These are phyloP conservation scores for Populus hybrid DNA, from an alignment of 441 rosid species.

Conservation along the genomic window DNA sequence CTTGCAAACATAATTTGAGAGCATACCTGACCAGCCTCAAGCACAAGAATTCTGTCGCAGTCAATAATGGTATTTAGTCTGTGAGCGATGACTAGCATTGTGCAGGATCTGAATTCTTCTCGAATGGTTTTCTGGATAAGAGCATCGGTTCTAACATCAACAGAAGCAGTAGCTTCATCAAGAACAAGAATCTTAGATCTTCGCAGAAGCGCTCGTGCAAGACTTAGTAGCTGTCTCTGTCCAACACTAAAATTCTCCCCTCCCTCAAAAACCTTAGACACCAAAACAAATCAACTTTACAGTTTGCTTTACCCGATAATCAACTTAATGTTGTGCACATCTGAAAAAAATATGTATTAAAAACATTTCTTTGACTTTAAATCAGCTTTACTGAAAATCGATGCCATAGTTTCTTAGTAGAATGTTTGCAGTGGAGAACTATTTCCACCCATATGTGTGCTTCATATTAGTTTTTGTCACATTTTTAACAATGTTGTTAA, in stretches of 20 bases:
- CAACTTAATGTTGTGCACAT: neutral
- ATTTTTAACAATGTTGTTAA: neutral
- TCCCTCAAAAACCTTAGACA: constrained; percentile 13
- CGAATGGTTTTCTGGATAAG: constrained; percentile 18
- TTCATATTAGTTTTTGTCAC: neutral
- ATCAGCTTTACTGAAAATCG: neutral
- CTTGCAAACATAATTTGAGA: neutral
- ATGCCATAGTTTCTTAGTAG: neutral
- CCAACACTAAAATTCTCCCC: constrained; percentile 28
- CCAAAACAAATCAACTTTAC: neutral
- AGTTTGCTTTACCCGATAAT: neutral
- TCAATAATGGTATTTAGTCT: constrained; percentile 14
- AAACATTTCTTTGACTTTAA: neutral
- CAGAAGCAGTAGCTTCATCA: constrained; percentile 22
- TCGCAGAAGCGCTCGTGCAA: constrained; percentile 12
- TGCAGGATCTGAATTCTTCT: constrained; percentile 15
- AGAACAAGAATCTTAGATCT: constrained; percentile 11
- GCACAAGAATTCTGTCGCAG: constrained; percentile 1
- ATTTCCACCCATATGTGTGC: neutral
- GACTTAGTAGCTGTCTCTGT: constrained; percentile 22
- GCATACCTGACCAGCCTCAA: neutral
- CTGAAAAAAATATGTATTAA: neutral
- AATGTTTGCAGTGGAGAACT: neutral
- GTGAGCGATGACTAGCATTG: constrained; percentile 4
- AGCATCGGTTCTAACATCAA: constrained; percentile 15